phyloP scores from a whole-genome alignment of 441 rosid genomes.

The Adansonia madagascariensis region DNA sequence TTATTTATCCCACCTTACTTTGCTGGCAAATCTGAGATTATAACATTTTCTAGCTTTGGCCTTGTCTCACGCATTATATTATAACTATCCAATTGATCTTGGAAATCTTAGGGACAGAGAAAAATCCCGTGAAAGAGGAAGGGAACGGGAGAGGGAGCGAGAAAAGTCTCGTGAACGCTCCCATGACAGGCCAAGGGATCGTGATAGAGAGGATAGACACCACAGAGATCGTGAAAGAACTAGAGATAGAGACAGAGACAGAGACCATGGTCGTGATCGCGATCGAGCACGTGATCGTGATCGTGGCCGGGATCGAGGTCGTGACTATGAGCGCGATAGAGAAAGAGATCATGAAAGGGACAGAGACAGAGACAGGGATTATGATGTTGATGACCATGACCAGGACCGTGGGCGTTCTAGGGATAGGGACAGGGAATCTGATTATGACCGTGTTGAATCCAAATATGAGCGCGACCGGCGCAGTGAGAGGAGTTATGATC shows the following conservation, averaged over 20 bases:
- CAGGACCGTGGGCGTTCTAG: conserved; percentile 58
- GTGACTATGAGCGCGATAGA: conserved; percentile 32
- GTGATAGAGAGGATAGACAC: conserved; percentile 83
- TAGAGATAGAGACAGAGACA: not conserved
- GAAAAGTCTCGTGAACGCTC: conserved; percentile 74
- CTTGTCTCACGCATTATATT: not conserved
- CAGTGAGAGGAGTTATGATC: conserved; percentile 60
- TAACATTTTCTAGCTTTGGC: not conserved
- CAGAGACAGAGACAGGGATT: conserved; percentile 40
- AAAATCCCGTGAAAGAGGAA: conserved; percentile 78
- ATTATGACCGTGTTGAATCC: conserved; percentile 58
- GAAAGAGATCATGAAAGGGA: conserved; percentile 52
- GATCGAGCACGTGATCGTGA: conserved; percentile 35
- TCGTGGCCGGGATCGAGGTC: conserved; percentile 47
- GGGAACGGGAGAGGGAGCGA: conserved; percentile 67
- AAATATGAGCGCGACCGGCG: conserved; percentile 64
- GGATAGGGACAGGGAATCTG: conserved; percentile 52
- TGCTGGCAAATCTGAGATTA: not conserved
- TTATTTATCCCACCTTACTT: not conserved
- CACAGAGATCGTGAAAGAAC: conserved; percentile 31
- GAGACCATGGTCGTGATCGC: conserved; percentile 9
- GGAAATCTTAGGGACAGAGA: conserved; percentile 53
- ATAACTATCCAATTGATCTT: conserved; percentile 19
- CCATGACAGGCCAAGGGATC: conserved; percentile 75
- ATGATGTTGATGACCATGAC: conserved; percentile 60